A percentile compares a stretch with the other conserved stretches of the same genome.
Conservation (phyloP, 208 protist species). For the Trypanosoma mega region DNA sequence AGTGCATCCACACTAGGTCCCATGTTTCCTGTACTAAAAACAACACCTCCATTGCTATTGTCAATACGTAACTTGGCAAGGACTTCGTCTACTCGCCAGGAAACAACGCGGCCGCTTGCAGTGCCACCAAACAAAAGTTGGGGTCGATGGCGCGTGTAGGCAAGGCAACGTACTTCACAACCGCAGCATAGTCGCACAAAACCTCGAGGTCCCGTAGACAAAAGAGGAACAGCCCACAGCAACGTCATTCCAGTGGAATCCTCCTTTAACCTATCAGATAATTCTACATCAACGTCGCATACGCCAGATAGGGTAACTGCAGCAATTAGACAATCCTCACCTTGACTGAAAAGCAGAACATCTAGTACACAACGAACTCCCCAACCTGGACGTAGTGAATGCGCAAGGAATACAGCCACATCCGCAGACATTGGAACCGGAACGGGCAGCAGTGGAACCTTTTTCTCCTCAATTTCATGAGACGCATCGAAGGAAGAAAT, state of each 20-base stretch:
- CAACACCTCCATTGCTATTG: too few species aligned
- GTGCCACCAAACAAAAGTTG: slow-evolving; percentile 25
- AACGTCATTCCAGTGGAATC: slow-evolving; percentile 43
- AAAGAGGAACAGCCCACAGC: slow-evolving; percentile 43
- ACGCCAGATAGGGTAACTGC: slow-evolving; percentile 17
- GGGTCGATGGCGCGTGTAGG: slow-evolving; percentile 16
- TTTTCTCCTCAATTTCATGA: too few species aligned
- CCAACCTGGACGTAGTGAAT: too few species aligned
- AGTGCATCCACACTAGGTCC: neutral
- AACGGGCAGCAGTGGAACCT: too few species aligned
- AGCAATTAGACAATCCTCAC: too few species aligned
- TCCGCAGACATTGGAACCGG: too few species aligned
- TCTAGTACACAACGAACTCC: too few species aligned
- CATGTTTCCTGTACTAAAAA: too few species aligned
- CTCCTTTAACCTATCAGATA: slow-evolving; percentile 1
- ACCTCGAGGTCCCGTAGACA: neutral
- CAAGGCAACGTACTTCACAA: slow-evolving; percentile 19
- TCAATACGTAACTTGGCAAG: slow-evolving; percentile 6
- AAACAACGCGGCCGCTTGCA: slow-evolving; percentile 20
- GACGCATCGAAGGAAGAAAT: too few species aligned
- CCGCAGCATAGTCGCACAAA: slow-evolving; percentile 15
- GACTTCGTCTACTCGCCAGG: slow-evolving; percentile 23
- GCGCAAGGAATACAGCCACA: too few species aligned
- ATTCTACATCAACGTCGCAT: slow-evolving; percentile 6
- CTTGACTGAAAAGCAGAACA: too few species aligned